Base-by-base conservation (phyloP, 2,329 filamentous ascomycete genomes). In the Beauveria australis region DNA sequence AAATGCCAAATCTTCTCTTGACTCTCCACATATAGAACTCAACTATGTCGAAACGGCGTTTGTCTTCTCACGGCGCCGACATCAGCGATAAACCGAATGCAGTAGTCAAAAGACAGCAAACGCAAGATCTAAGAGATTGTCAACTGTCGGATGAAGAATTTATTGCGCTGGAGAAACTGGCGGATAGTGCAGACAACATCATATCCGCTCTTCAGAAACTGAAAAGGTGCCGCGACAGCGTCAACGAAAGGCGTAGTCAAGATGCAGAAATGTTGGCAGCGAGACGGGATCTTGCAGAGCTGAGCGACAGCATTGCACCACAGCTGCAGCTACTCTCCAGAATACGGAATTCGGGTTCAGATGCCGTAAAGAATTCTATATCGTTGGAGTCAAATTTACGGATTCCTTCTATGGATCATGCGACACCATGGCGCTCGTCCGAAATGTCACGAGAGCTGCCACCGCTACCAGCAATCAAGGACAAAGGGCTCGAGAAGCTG, bases 401-500 rank as follows among this genome's bases (percentile, higher is more conserved):
- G 9, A 47, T 57, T 19, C 47, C 56, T 30, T 51, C 47, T 24
- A 59, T 59, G 63, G n/a, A 61, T 61, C 30, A 61, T 53, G 16
- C 62, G 63, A n/a, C 62, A 64, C 33, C 44, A 57, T 88, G 79
- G 81, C 78, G 70, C n/a, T 74, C 71, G 37, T 72, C 78, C 60
- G 78, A 81, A 41, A 79, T 86, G 44, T 72, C 78, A 3, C 64
- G 67, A 18, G 63, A 72, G 1, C 69, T 83, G 1, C 87, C 87
- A 3, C 77, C 81, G 1, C 74, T 91, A 1, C 89, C 89, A 3
- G 69, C 75, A 10, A 82, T 91, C 55, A 68, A 78, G 6, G 81
- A 91, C 64, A 74, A 79, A 0, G 73, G 76, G 24, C 77, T 92
- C 19, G 83, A 87, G 66, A 75, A 74, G 28, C 81, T 85, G 18